phyloP scores from a whole-genome alignment of 208 protist genomes.

The Acanthamoeba lenticulata region DNA sequence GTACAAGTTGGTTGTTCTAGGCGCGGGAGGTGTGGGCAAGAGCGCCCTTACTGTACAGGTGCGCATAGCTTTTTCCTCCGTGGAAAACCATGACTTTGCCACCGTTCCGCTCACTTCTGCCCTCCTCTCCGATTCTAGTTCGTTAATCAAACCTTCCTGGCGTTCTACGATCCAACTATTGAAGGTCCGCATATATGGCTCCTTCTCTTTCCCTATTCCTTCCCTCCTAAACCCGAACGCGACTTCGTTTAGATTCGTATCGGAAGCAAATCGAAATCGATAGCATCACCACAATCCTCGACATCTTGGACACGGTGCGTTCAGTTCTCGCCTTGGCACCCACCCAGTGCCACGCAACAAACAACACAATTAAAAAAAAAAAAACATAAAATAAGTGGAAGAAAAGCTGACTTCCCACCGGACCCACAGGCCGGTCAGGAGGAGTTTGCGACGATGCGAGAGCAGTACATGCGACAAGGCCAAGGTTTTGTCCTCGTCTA shows the following conservation, averaged over 20 bases:
- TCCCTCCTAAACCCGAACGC: not conserved
- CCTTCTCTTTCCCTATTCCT: not conserved
- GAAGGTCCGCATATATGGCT: slow-evolving; percentile 20
- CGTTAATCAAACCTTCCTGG: slow-evolving; percentile 32
- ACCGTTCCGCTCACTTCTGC: not conserved
- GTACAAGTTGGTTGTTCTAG: slow-evolving; percentile 86
- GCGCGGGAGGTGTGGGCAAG: slow-evolving; percentile 88
- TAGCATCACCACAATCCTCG: slow-evolving; percentile 30
- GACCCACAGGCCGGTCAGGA: slow-evolving; percentile 69
- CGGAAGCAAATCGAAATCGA: slow-evolving; percentile 75
- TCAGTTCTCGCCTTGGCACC: too few relatives aligned
- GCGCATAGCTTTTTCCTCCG: not conserved
- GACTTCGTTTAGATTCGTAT: slow-evolving; percentile 65
- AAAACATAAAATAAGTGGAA: too few relatives aligned
- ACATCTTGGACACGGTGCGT: slow-evolving; percentile 74
- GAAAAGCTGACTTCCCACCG: not conserved
- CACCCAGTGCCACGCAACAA: too few relatives aligned
- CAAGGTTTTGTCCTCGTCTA: slow-evolving; percentile 81
- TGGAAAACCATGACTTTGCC: not conserved
- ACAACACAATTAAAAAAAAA: not conserved
- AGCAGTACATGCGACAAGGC: slow-evolving; percentile 81
- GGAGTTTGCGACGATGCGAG: slow-evolving; percentile 80
- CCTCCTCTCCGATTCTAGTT: not conserved
- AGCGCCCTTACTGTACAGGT: slow-evolving; percentile 69
- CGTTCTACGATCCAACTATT: slow-evolving; percentile 78